These are phyloP conservation scores for Pestalotiopsis sp. DNA, from an alignment of 2,329 filamentous ascomycete genomes.

Conservation along the genomic window DNA sequence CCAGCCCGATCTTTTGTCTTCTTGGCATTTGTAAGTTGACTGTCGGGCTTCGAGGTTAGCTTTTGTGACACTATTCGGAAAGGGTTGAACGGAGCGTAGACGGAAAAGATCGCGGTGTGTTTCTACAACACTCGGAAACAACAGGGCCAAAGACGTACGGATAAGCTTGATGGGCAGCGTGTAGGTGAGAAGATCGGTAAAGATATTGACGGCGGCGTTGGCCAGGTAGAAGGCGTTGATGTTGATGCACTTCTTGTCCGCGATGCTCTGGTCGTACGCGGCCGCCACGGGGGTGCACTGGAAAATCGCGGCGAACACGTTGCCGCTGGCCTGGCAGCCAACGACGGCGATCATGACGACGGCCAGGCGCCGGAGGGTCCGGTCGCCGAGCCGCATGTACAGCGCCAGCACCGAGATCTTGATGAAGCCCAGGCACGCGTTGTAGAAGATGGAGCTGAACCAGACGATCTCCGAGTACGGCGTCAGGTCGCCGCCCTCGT, in stretches of 20 bases:
- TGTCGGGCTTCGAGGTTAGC: background rate
- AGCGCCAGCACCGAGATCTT: slow-evolving; percentile 49
- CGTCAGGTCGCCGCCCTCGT: slow-evolving; percentile 18
- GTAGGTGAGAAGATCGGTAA: slow-evolving; percentile 48
- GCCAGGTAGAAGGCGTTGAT: slow-evolving; percentile 50
- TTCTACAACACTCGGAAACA: background rate
- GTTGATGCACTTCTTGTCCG: slow-evolving; percentile 41
- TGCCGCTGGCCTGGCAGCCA: slow-evolving; percentile 39
- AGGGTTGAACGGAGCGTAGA: background rate
- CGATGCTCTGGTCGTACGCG: slow-evolving; percentile 38
- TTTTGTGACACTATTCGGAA: background rate
- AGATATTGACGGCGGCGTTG: slow-evolving; percentile 48
- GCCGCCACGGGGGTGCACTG: slow-evolving; percentile 43
- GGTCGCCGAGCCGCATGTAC: slow-evolving; percentile 46
- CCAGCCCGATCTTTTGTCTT: slow-evolving; percentile 46
- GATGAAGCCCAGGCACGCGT: slow-evolving; percentile 47
- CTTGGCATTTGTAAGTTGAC: slow-evolving; percentile 43
- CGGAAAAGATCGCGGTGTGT: too few relatives aligned
- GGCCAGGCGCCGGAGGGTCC: slow-evolving; percentile 35
- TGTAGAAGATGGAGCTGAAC: slow-evolving; percentile 50
- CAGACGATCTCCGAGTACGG: slow-evolving; percentile 35
- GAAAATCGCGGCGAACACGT: slow-evolving; percentile 43
- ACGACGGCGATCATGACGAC: slow-evolving; percentile 43
- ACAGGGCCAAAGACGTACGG: slow-evolving; percentile 5
- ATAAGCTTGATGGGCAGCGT: slow-evolving; percentile 46